A percentile compares a stretch with the other conserved stretches of the same genome.
These are phyloP conservation scores for Adansonia digitata DNA, from an alignment of 345 rosid species.

Conservation along the genomic window DNA sequence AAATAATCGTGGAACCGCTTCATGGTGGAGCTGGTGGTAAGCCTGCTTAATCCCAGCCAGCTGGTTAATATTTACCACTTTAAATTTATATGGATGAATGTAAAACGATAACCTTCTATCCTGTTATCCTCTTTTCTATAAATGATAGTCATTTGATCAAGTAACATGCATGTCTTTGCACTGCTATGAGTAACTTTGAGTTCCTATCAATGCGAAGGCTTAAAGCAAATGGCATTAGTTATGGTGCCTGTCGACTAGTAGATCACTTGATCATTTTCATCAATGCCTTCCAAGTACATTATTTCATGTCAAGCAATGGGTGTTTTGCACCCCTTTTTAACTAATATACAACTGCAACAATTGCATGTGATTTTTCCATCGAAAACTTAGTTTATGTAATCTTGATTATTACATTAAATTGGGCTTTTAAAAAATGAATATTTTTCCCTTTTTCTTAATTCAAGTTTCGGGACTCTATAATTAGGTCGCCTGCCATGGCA, in stretches of 20 bases:
- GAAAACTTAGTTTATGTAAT: not conserved
- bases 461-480: not conserved
- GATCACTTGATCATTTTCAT: not conserved
- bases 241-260: not conserved
- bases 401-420: not conserved
- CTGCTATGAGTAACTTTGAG: not conserved
- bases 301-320: not conserved
- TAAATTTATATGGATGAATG: not conserved
- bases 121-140: too few species aligned
- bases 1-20: conserved; percentile 53
- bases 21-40: conserved; percentile 84
- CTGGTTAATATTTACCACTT: conserved; percentile 28
- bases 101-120: too few species aligned
- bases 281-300: too few species aligned
- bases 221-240: not conserved
- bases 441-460: not conserved
- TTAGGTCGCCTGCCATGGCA: not conserved
- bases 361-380: not conserved
- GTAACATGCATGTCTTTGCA: not conserved
- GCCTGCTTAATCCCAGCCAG: conserved; percentile 79
- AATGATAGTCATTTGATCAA: not conserved
- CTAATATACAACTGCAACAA: too few species aligned
- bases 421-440: not conserved
- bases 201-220: not conserved
- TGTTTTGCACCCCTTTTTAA: not conserved